These are phyloP conservation scores for Rubia yunnanensis DNA, from an alignment of 257 asterid genomes.

Conservation along the genomic window DNA sequence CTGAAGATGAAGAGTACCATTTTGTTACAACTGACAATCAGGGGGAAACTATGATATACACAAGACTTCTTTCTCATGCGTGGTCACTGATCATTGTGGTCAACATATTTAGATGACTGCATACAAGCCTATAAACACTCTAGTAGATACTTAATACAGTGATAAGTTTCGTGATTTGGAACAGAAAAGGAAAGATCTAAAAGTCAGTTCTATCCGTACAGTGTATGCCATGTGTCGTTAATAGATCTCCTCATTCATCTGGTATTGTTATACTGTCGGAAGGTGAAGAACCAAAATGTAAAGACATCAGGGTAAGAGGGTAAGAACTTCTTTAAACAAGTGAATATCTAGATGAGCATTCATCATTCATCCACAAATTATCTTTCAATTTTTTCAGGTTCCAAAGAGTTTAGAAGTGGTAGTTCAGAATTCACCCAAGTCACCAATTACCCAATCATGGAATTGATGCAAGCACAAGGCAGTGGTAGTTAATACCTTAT, in stretches of 20 bases:
- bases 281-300: not conserved
- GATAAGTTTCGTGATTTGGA: no score
- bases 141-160: no score
- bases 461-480: not conserved
- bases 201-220: not conserved
- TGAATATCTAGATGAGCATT: not conserved
- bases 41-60: conserved; percentile 5
- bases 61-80: not conserved
- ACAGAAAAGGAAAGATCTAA: not conserved
- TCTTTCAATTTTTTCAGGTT: not conserved
- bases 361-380: no score
- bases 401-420: not conserved
- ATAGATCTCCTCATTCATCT: not conserved
- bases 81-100: no score
- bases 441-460: not conserved
- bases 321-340: not conserved
- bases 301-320: not conserved
- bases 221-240: not conserved
- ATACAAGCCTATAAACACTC: not conserved
- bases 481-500: not conserved
- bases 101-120: not conserved
- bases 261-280: not conserved
- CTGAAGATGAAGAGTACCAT: conserved; percentile 27
- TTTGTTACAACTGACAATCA: not conserved
- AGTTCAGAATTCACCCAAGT: not conserved